These are phyloP conservation scores for Neofusicoccum sp. DNA, from an alignment of 2,329 filamentous ascomycete genomes.

Conservation along the genomic window DNA sequence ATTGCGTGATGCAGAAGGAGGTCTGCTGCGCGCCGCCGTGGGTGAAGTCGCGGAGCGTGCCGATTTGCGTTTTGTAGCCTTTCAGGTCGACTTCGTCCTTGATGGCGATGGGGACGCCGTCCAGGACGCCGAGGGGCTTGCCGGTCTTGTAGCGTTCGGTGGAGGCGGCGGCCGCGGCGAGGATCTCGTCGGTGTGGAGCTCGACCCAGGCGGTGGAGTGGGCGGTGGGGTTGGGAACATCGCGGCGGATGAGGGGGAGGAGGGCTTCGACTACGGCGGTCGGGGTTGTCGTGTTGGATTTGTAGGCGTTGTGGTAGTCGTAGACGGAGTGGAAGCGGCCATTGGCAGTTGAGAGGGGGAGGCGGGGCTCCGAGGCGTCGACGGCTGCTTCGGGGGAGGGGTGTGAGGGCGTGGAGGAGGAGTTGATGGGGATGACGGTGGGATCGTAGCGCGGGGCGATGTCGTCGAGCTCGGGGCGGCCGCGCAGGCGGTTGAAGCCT, in stretches of 20 bases:
- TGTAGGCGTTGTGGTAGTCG: constrained; percentile 79
- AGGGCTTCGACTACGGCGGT: constrained; percentile 70
- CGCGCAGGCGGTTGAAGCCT: constrained; percentile 62
- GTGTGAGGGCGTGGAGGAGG: background rate
- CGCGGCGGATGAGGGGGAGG: constrained; percentile 69
- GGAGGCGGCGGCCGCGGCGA: constrained; percentile 71
- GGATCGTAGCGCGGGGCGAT: constrained; percentile 60
- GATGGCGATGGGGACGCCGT: constrained; percentile 80
- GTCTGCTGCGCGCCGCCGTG: constrained; percentile 50
- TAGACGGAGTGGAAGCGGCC: constrained; percentile 57
- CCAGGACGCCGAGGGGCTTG: constrained; percentile 67
- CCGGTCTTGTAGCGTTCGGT: constrained; percentile 72
- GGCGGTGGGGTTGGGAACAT: constrained; percentile 55
- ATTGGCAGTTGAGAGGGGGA: constrained; percentile 19
- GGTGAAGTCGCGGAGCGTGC: constrained; percentile 63
- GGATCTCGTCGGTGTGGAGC: constrained; percentile 63
- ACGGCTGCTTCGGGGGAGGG: background rate
- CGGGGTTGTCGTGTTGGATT: constrained; percentile 70
- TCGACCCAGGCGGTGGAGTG: constrained; percentile 77
- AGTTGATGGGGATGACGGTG: constrained; percentile 54
- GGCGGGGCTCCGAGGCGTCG: background rate
- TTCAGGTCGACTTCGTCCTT: constrained; percentile 79
- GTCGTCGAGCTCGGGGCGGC: constrained; percentile 57
- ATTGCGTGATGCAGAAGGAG: constrained; percentile 70
- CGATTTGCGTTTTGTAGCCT: constrained; percentile 69